These are phyloP conservation scores for Knufia petricola DNA, from an alignment of 2,329 filamentous ascomycete species.

Conservation along the genomic window DNA sequence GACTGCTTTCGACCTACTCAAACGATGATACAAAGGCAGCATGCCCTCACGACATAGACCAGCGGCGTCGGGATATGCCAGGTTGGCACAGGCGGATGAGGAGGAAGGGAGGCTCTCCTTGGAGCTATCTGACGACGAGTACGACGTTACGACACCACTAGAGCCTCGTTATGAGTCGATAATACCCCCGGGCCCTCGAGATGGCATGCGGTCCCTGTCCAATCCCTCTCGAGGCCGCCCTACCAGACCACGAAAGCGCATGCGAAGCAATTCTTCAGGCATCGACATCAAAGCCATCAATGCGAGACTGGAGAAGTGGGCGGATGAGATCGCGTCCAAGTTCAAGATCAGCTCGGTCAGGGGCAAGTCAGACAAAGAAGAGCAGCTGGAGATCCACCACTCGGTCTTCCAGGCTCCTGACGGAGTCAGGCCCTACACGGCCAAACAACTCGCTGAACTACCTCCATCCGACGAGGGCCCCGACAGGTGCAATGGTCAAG, in stretches of 20 bases:
- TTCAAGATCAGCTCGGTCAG: slow-evolving; percentile 80
- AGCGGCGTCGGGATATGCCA: slow-evolving; percentile 73
- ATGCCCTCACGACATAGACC: slow-evolving; percentile 58
- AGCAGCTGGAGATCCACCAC: slow-evolving; percentile 89
- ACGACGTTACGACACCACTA: slow-evolving; percentile 44
- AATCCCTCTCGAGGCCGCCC: slow-evolving; percentile 30
- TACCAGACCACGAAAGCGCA: slow-evolving; percentile 39
- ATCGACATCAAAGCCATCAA: slow-evolving; percentile 99
- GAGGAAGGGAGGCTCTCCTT: slow-evolving; percentile 48
- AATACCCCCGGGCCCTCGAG: slow-evolving; percentile 53
- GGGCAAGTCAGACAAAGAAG: slow-evolving; percentile 65
- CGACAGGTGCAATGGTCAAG: slow-evolving; percentile 61
- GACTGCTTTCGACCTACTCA: not conserved
- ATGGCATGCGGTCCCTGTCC: slow-evolving; percentile 42
- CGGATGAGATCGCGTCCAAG: slow-evolving; percentile 92
- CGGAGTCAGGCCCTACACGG: slow-evolving; percentile 68
- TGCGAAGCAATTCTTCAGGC: slow-evolving; percentile 66
- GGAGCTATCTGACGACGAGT: slow-evolving; percentile 56
- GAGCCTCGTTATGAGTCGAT: slow-evolving; percentile 58
- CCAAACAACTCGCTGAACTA: slow-evolving; percentile 58
- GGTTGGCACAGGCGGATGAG: slow-evolving; percentile 71
- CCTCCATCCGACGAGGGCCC: slow-evolving; percentile 43
- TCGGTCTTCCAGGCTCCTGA: slow-evolving; percentile 93
- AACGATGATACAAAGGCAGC: slow-evolving; percentile 8
- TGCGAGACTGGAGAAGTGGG: slow-evolving; percentile 87